Evolutionary conservation across 768 basidiomycete species (phyloP).

Genomic region (Bullera alba): DNA sequence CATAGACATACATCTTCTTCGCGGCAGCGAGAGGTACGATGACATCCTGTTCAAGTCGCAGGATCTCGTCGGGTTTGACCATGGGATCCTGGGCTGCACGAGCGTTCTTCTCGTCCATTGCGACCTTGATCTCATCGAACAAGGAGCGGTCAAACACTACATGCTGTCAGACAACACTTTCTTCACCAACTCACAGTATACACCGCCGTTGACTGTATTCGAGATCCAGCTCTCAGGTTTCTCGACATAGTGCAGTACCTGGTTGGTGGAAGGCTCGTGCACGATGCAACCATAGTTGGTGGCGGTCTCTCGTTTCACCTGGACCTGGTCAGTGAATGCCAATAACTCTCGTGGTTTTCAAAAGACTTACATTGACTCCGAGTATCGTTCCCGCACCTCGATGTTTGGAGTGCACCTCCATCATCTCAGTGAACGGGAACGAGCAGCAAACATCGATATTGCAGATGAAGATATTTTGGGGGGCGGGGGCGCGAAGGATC

Average conservation of each 20-base stretch:
- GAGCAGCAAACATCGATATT: constrained; percentile 50
- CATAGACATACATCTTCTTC: constrained; percentile 49
- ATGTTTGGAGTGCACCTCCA: constrained; percentile 46
- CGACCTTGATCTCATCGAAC: constrained; percentile 49
- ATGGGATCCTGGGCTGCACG: constrained; percentile 44
- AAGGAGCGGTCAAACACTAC: constrained; percentile 47
- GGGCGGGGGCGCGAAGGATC: constrained; percentile 43
- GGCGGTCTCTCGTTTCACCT: constrained; percentile 47
- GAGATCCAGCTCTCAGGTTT: constrained; percentile 50
- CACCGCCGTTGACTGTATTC: constrained; percentile 48
- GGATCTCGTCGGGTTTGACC: constrained; percentile 46
- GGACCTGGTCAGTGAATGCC: background rate
- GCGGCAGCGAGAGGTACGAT: constrained; percentile 48
- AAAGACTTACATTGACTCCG: constrained; percentile 44
- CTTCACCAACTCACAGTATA: constrained; percentile 39
- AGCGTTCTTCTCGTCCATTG: constrained; percentile 48
- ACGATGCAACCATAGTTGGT: constrained; percentile 50
- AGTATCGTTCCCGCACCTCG: constrained; percentile 49
- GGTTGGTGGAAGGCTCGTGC: constrained; percentile 41
- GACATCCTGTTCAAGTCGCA: constrained; percentile 51
- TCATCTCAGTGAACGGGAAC: constrained; percentile 46
- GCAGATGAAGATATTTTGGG: constrained; percentile 49
- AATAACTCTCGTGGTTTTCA: background rate
- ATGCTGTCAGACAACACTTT: background rate
- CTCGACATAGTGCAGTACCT: constrained; percentile 49